Evolutionary conservation across 192 early-diverging fungal species (phyloP).

Genomic region (Glomus cerebriforme): DNA sequence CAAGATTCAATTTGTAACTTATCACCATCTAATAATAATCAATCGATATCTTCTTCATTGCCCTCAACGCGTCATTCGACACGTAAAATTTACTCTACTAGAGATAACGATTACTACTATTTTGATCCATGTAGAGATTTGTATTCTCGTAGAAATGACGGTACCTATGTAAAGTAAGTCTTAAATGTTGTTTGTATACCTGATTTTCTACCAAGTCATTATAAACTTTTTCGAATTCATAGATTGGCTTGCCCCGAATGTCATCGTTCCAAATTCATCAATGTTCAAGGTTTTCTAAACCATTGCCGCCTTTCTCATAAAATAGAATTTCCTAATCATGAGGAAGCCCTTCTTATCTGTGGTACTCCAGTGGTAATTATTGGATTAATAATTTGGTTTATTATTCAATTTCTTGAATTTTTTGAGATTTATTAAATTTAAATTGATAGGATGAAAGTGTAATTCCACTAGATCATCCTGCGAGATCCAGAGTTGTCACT

Average conservation of each 20-base stretch:
- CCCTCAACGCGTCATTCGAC: slow-evolving; percentile 26
- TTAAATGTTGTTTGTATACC: not conserved
- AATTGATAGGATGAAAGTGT: slow-evolving; percentile 52
- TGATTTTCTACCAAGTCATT: not conserved
- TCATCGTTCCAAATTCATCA: slow-evolving; percentile 73
- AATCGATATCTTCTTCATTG: not conserved
- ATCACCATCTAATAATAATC: not conserved
- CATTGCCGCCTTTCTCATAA: slow-evolving; percentile 77
- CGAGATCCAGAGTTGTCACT: slow-evolving; percentile 43
- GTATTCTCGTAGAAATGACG: slow-evolving; percentile 45
- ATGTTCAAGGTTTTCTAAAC: slow-evolving; percentile 84
- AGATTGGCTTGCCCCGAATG: slow-evolving; percentile 81
- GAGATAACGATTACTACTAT: slow-evolving; percentile 33
- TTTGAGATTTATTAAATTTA: not conserved
- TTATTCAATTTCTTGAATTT: not conserved
- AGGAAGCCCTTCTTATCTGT: slow-evolving; percentile 73
- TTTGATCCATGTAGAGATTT: slow-evolving; percentile 32
- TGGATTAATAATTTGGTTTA: not conserved
- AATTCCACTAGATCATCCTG: slow-evolving; percentile 55
- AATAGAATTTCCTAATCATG: slow-evolving; percentile 73
- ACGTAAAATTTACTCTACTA: slow-evolving; percentile 21
- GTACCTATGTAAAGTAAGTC: slow-evolving; percentile 43
- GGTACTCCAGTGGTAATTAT: slow-evolving; percentile 61
- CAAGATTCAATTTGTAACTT: not conserved
- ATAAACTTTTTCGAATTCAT: slow-evolving; percentile 1